phyloP scores from a whole-genome alignment of 2,329 filamentous ascomycete species.

The Neopestalotiopsis clavispora region DNA sequence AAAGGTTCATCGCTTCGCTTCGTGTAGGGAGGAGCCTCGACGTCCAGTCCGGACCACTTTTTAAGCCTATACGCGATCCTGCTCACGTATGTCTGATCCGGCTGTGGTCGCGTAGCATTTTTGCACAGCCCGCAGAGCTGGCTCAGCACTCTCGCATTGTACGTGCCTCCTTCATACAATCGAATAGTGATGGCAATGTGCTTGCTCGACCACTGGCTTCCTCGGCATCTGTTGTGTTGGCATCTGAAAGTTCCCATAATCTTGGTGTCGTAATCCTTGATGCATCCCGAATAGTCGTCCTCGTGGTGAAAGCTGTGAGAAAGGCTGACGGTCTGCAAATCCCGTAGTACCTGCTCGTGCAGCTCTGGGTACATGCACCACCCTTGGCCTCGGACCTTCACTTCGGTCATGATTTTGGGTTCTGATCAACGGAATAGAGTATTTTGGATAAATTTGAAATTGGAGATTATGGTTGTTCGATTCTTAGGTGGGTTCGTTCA shows the following conservation, averaged over 20 bases:
- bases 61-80: constrained; percentile 41
- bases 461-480: not conserved
- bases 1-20: constrained; percentile 18
- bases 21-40: constrained; percentile 20
- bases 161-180: constrained; percentile 31
- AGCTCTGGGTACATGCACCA: constrained; percentile 17
- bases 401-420: not conserved
- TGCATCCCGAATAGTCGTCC: constrained; percentile 21
- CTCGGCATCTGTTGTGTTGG: constrained; percentile 29
- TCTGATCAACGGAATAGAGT: not conserved
- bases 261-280: constrained; percentile 30
- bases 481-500: not conserved
- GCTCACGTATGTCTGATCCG: constrained; percentile 38
- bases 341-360: constrained; percentile 15
- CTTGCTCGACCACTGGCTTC: constrained; percentile 37
- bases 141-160: constrained; percentile 43
- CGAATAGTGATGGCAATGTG: constrained; percentile 40
- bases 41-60: constrained; percentile 37
- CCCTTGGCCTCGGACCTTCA: not conserved
- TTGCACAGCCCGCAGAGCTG: constrained; percentile 41
- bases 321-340: constrained; percentile 6
- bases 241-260: constrained; percentile 41
- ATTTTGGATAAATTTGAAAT: not conserved
- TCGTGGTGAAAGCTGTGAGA: constrained; percentile 28
- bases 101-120: constrained; percentile 25